These are phyloP conservation scores for Aspergillus chevalieri DNA, from an alignment of 2,329 filamentous ascomycete genomes.

Conservation along the genomic window DNA sequence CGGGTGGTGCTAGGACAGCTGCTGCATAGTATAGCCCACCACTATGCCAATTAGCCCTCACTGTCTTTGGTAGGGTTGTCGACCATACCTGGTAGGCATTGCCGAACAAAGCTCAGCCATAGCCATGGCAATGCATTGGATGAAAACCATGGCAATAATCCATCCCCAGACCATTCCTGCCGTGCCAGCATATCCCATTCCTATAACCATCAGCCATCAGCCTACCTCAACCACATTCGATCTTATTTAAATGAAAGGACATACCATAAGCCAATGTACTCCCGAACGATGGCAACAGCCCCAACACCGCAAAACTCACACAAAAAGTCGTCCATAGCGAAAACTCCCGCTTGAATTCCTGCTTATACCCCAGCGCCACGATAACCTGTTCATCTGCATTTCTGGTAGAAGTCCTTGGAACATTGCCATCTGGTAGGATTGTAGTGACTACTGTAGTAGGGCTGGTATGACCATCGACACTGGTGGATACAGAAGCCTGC, in stretches of 20 bases:
- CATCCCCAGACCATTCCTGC: conserved; percentile 70
- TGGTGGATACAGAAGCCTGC: background rate
- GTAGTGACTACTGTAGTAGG: conserved; percentile 35
- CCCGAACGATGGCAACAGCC: conserved; percentile 64
- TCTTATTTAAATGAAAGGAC: background rate
- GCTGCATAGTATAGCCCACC: conserved; percentile 69
- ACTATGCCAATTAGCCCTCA: conserved; percentile 19
- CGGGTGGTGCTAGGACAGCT: conserved; percentile 62
- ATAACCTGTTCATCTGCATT: conserved; percentile 39
- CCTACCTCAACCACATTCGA: no score
- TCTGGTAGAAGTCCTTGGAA: conserved; percentile 29
- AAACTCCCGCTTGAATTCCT: conserved; percentile 65
- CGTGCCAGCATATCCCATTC: conserved; percentile 51
- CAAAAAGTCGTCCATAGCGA: conserved; percentile 69
- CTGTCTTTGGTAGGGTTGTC: background rate
- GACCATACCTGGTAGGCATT: conserved; percentile 58
- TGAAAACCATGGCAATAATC: conserved; percentile 66
- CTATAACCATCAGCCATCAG: conserved; percentile 14
- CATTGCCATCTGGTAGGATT: conserved; percentile 31
- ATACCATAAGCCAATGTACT: conserved; percentile 65
- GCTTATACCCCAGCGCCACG: conserved; percentile 47
- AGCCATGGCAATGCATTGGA: conserved; percentile 62
- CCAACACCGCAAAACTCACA: conserved; percentile 67
- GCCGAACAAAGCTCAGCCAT: conserved; percentile 68
- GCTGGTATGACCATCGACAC: conserved; percentile 14